Evolutionary conservation across 2,329 filamentous ascomycete species (phyloP).

Genomic region (Rhinocladiella mackenziei): DNA sequence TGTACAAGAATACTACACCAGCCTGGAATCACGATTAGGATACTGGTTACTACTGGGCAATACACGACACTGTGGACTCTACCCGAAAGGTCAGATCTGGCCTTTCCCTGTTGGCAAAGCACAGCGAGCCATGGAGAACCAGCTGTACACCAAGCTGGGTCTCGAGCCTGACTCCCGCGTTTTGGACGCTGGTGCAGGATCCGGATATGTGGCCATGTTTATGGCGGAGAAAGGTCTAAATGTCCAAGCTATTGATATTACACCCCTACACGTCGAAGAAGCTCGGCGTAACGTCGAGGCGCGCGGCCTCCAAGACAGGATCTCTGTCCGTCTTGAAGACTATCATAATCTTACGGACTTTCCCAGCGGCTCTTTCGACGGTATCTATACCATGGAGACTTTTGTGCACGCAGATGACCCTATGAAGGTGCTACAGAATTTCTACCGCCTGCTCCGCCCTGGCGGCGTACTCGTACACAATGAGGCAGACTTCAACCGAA

Average conservation of each 20-base stretch:
- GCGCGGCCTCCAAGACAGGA: slow-evolving; percentile 33
- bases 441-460: slow-evolving; percentile 47
- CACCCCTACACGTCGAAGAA: slow-evolving; percentile 46
- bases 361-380: slow-evolving; percentile 42
- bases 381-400: slow-evolving; percentile 55
- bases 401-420: slow-evolving; percentile 53
- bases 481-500: slow-evolving; percentile 46
- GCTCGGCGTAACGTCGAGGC: slow-evolving; percentile 41
- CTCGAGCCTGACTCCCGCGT: slow-evolving; percentile 42
- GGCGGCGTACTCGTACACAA: slow-evolving; percentile 47
- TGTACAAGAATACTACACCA: slow-evolving; percentile 41
- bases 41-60: slow-evolving; percentile 43
- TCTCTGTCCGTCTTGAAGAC: slow-evolving; percentile 45
- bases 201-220: slow-evolving; percentile 47
- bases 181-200: slow-evolving; percentile 53
- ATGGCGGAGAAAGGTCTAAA: slow-evolving; percentile 44
- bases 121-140: slow-evolving; percentile 50
- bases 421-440: slow-evolving; percentile 42
- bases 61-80: slow-evolving; percentile 51
- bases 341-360: slow-evolving; percentile 51
- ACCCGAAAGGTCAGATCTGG: slow-evolving; percentile 43
- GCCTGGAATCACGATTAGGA: slow-evolving; percentile 40
- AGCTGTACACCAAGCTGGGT: slow-evolving; percentile 40
- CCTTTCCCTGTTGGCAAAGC: slow-evolving; percentile 47
- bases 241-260: slow-evolving; percentile 49